These are phyloP conservation scores for Tolypocladium sp. DNA, from an alignment of 2,329 filamentous ascomycete species.

Conservation along the genomic window DNA sequence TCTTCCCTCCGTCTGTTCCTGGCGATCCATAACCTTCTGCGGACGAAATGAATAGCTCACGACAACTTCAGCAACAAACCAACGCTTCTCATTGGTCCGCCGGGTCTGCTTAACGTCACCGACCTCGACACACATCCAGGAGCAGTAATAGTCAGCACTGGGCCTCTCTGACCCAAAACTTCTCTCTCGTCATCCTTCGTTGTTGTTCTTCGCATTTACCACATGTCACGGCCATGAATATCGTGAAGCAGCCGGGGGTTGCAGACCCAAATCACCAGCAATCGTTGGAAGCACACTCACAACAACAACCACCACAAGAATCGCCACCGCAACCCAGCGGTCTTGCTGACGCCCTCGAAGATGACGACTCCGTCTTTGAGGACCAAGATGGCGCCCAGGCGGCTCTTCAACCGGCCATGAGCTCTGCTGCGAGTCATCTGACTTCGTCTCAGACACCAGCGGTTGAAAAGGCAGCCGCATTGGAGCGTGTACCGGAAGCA, in stretches of 20 bases:
- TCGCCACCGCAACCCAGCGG: not conserved
- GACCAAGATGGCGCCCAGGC: conserved; percentile 50
- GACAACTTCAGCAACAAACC: not conserved
- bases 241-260: not conserved
- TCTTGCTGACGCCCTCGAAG: conserved; percentile 6
- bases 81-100: not conserved
- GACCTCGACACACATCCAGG: not conserved
- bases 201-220: not conserved
- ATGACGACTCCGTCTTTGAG: conserved; percentile 16
- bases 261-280: not conserved
- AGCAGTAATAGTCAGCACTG: not conserved
- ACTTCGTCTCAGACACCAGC: conserved; percentile 46
- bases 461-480: conserved; percentile 46
- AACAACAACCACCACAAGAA: not conserved
- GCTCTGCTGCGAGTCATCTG: conserved; percentile 44
- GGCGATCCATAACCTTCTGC: not conserved
- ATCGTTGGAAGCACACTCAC: not conserved
- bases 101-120: not conserved
- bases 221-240: not conserved
- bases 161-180: not conserved
- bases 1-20: not conserved
- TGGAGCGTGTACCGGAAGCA: conserved; percentile 30
- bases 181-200: not conserved
- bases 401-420: conserved; percentile 50
- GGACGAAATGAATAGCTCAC: not conserved